These are phyloP conservation scores for Ustilago xerochloae DNA, from an alignment of 1,284 basidiomycete genomes.

Conservation along the genomic window DNA sequence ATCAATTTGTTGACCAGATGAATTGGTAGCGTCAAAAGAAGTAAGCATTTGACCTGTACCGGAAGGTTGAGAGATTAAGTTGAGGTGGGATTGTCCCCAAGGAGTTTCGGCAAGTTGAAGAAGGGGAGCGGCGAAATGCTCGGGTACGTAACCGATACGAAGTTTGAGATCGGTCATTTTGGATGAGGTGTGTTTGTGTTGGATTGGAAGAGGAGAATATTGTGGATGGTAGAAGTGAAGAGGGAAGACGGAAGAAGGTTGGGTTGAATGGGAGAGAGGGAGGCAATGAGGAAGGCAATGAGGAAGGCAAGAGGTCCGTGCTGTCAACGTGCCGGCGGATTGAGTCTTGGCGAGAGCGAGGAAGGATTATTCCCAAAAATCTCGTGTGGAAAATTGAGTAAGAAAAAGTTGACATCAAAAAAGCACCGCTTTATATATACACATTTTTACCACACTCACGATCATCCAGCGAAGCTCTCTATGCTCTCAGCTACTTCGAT, in stretches of 20 bases:
- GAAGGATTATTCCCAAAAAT: too few relatives aligned
- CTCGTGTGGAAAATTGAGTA: too few relatives aligned
- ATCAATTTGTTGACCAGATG: conserved; percentile 59
- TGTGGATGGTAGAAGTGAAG: neutral
- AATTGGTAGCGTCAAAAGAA: conserved; percentile 45
- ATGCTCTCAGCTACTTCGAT: too few relatives aligned
- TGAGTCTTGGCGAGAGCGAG: too few relatives aligned
- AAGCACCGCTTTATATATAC: too few relatives aligned
- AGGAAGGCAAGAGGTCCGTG: neutral
- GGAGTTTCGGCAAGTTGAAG: conserved; percentile 52
- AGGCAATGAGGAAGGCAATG: neutral
- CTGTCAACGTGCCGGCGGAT: neutral
- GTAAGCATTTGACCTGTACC: conserved; percentile 67
- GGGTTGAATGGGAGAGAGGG: neutral
- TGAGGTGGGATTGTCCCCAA: conserved; percentile 60
- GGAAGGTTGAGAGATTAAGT: conserved; percentile 57
- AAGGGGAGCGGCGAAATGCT: conserved; percentile 64
- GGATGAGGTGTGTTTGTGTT: neutral
- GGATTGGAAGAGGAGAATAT: neutral
- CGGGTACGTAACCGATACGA: conserved; percentile 63
- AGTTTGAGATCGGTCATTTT: conserved; percentile 24
- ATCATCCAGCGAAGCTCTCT: too few relatives aligned
- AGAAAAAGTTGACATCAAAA: too few relatives aligned
- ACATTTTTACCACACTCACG: too few relatives aligned
- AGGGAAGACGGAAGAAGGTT: neutral